These are phyloP conservation scores for Tetracladium setigerum DNA, from an alignment of 495 filamentous ascomycete genomes.

Conservation along the genomic window DNA sequence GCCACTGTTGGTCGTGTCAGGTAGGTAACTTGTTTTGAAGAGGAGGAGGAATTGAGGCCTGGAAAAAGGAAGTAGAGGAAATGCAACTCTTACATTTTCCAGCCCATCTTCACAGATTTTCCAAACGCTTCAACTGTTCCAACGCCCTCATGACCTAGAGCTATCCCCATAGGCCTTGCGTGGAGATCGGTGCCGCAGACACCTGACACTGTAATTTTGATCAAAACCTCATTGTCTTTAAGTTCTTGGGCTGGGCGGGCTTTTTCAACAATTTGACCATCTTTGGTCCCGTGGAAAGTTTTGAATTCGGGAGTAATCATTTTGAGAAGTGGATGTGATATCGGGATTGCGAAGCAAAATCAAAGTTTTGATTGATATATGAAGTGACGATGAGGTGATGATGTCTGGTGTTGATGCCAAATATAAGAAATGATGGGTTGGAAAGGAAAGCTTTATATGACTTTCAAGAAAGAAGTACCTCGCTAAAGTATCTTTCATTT, in stretches of 20 bases:
- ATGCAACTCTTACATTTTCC: slow-evolving; percentile 21
- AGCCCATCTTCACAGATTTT: slow-evolving; percentile 16
- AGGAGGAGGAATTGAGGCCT: too few relatives aligned
- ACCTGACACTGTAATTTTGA: slow-evolving; percentile 33
- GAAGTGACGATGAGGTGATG: too few relatives aligned
- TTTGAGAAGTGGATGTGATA: not conserved
- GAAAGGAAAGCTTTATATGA: too few relatives aligned
- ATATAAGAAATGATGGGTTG: too few relatives aligned
- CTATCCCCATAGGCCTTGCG: slow-evolving; percentile 22
- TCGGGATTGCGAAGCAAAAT: too few relatives aligned
- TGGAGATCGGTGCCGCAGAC: slow-evolving; percentile 34
- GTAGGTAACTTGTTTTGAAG: not conserved
- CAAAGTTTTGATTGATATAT: too few relatives aligned
- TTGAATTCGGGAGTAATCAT: slow-evolving; percentile 30
- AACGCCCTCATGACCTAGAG: slow-evolving; percentile 35
- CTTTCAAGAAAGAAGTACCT: too few relatives aligned
- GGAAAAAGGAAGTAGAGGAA: too few relatives aligned
- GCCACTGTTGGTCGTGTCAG: slow-evolving; percentile 26
- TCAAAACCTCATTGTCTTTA: too few relatives aligned
- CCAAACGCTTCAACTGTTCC: slow-evolving; percentile 29
- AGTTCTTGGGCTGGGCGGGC: slow-evolving; percentile 26
- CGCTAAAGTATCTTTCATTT: too few relatives aligned
- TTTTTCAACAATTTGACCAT: slow-evolving; percentile 39
- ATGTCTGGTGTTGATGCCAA: too few relatives aligned
- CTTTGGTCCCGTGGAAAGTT: slow-evolving; percentile 47